Evolutionary conservation across 192 early-diverging fungal species (phyloP).

Genomic region (Backusella psychrophila): DNA sequence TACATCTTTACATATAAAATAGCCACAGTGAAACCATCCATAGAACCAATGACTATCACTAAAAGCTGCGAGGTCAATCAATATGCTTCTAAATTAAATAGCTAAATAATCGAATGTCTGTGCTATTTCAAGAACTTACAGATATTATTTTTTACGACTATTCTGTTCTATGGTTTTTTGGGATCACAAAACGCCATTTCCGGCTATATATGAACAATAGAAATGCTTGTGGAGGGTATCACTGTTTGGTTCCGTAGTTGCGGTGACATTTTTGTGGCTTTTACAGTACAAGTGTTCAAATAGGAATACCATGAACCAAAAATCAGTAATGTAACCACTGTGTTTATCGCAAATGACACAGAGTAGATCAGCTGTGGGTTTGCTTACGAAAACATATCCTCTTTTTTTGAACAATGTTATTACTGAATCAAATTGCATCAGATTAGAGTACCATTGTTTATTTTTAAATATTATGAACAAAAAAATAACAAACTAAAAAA

Average conservation of each 20-base stretch:
- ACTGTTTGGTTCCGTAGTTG: not conserved
- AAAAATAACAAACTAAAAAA: too few relatives aligned
- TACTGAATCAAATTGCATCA: not conserved
- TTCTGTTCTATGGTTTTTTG: not conserved
- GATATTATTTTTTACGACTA: not conserved
- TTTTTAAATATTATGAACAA: not conserved
- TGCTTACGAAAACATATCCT: not conserved
- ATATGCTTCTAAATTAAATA: not conserved
- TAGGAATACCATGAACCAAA: not conserved
- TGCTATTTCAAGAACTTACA: not conserved
- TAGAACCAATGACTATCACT: not conserved
- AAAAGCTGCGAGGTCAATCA: not conserved
- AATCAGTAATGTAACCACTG: not conserved
- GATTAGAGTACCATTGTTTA: not conserved
- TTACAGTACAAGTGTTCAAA: not conserved
- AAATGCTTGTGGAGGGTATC: not conserved
- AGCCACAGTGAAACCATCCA: not conserved
- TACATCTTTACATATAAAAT: not conserved
- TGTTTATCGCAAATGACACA: conserved; percentile 47
- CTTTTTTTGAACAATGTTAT: not conserved
- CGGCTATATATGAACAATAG: not conserved
- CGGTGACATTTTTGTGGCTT: not conserved
- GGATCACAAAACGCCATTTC: not conserved
- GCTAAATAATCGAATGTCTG: not conserved
- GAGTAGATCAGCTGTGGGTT: conserved; percentile 16